Evolutionary conservation across 2,329 filamentous ascomycete genomes (phyloP).

Genomic region (Ceratocystis lukuohia): DNA sequence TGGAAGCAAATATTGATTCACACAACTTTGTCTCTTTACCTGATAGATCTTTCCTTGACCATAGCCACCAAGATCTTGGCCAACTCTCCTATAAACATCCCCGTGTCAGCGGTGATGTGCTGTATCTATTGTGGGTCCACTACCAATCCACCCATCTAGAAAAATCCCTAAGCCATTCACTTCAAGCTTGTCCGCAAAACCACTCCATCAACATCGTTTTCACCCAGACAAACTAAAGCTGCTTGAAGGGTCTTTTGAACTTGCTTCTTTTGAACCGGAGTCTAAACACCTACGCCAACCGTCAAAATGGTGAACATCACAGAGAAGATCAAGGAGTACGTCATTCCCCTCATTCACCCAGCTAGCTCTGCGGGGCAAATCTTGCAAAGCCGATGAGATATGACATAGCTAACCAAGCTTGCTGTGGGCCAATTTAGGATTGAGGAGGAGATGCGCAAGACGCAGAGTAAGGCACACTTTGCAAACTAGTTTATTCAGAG

Average conservation of each 20-base stretch:
- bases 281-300: slow-evolving; percentile 26
- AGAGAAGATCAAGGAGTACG: slow-evolving; percentile 98
- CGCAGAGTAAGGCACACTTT: slow-evolving; percentile 60
- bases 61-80: no score
- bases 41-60: no score
- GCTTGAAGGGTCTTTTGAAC: no score
- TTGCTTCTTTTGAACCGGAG: no score
- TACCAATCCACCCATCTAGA: not conserved
- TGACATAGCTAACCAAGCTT: slow-evolving; percentile 21
- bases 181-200: not conserved
- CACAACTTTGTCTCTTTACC: no score
- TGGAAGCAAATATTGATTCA: no score
- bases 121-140: slow-evolving; percentile 7
- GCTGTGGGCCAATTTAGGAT: slow-evolving; percentile 49
- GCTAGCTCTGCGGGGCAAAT: slow-evolving; percentile 5
- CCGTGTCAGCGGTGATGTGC: not conserved
- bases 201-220: not conserved
- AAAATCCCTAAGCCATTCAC: not conserved
- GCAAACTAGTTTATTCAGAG: not conserved
- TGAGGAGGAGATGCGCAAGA: slow-evolving; percentile 98
- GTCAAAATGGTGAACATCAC: slow-evolving; percentile 89
- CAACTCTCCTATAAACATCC: no score
- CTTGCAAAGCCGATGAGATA: not conserved
- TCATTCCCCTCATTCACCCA: slow-evolving; percentile 13
- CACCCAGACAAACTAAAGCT: not conserved